Evolutionary conservation across 1,284 basidiomycete species (phyloP).

Genomic region (Tilletia setariae): DNA sequence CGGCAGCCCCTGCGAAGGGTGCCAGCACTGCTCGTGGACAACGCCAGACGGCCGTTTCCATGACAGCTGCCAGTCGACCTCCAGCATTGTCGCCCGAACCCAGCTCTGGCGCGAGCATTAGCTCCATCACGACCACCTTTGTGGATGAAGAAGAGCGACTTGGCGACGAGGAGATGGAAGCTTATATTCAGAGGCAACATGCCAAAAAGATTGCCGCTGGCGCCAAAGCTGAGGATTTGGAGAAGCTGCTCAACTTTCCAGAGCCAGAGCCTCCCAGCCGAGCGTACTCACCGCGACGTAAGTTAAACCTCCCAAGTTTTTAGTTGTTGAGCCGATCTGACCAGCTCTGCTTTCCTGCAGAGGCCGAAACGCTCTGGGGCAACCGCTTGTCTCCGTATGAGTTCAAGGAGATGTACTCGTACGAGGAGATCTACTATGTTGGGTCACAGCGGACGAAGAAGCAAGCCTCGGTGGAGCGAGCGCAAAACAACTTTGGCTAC

Average conservation of each 20-base stretch:
- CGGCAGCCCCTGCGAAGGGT: background rate
- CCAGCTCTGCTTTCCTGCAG: slow-evolving; percentile 30
- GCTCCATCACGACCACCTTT: slow-evolving; percentile 6
- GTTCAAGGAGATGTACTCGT: slow-evolving; percentile 85
- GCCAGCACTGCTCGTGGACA: background rate
- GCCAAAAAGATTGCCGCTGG: slow-evolving; percentile 81
- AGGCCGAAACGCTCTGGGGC: slow-evolving; percentile 56
- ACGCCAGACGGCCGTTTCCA: slow-evolving; percentile 12
- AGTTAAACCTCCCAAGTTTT: background rate
- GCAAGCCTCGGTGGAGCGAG: slow-evolving; percentile 59
- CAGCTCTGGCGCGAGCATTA: slow-evolving; percentile 2
- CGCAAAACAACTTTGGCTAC: slow-evolving; percentile 88
- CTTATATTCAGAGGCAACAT: slow-evolving; percentile 85
- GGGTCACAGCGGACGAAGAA: slow-evolving; percentile 59
- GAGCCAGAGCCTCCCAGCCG: slow-evolving; percentile 74
- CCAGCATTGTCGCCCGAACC: slow-evolving; percentile 1
- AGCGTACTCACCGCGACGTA: slow-evolving; percentile 65
- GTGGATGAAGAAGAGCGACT: slow-evolving; percentile 75
- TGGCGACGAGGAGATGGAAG: slow-evolving; percentile 95
- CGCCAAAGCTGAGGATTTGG: slow-evolving; percentile 73
- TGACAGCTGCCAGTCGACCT: slow-evolving; percentile 9
- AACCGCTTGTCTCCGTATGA: slow-evolving; percentile 65
- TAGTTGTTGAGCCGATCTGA: background rate
- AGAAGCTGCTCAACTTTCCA: slow-evolving; percentile 86
- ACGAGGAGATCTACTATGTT: slow-evolving; percentile 76